phyloP scores from a whole-genome alignment of 805 yeast genomes.

The Candida broadrunensis region DNA sequence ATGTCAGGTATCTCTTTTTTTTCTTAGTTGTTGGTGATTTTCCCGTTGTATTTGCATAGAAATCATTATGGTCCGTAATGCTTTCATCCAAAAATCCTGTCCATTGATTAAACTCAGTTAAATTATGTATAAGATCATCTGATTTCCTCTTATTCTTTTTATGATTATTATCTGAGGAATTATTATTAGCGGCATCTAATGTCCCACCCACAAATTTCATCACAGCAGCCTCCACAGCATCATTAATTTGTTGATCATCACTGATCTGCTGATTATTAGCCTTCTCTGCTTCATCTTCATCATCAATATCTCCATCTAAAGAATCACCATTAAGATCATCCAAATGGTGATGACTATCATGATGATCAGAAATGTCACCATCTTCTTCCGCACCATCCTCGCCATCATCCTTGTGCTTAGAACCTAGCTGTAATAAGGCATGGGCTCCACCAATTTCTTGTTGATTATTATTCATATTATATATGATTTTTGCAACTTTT shows the following conservation, averaged over 20 bases:
- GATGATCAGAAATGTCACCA: not conserved
- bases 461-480: conserved; percentile 17
- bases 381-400: conserved; percentile 4
- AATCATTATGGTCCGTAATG: conserved; percentile 7
- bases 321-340: conserved; percentile 5
- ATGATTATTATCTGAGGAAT: not conserved
- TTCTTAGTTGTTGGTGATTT: conserved; percentile 1
- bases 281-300: conserved; percentile 17
- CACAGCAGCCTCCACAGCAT: conserved; percentile 76
- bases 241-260: conserved; percentile 45
- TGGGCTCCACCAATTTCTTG: conserved; percentile 47
- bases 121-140: conserved; percentile 21
- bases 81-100: conserved; percentile 48
- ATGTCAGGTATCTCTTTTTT: conserved; percentile 7
- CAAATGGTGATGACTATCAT: not conserved
- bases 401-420: conserved; percentile 14
- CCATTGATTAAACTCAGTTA: conserved; percentile 56
- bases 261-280: conserved; percentile 37
- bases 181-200: conserved; percentile 27
- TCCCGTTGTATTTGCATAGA: not conserved
- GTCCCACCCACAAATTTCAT: conserved; percentile 69
- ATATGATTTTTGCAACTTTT: not conserved
- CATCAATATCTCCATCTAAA: conserved; percentile 4
- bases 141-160: conserved; percentile 20
- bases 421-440: conserved; percentile 41